Percentiles rank a stretch among this genome's conserved stretches.
phyloP scores from a whole-genome alignment of 306 rosid genomes.

The Gastrolobium villosum region DNA sequence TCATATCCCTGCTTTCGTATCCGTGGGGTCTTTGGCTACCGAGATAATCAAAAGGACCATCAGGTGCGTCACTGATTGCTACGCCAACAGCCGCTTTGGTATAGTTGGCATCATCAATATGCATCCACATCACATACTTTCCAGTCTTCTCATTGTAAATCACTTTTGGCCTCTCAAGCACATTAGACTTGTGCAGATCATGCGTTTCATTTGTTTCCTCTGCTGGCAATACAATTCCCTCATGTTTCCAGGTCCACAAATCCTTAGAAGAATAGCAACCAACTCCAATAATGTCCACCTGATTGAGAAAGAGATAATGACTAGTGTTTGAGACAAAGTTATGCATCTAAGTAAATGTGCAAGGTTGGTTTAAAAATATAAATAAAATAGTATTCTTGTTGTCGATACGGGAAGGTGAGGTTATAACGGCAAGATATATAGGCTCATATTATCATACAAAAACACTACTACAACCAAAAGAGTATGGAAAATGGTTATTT shows the following conservation, averaged over 20 bases:
- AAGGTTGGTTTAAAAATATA: slow-evolving; percentile 24
- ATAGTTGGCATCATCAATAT: slow-evolving; percentile 91
- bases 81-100: slow-evolving; percentile 92
- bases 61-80: slow-evolving; percentile 83
- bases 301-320: slow-evolving; percentile 41
- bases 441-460: background rate
- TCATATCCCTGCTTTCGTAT: slow-evolving; percentile 95
- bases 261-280: slow-evolving; percentile 98
- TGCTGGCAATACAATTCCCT: slow-evolving; percentile 90
- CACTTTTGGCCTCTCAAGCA: slow-evolving; percentile 97
- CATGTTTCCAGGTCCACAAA: slow-evolving; percentile 96
- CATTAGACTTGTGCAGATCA: slow-evolving; percentile 90
- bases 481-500: slow-evolving; percentile 21
- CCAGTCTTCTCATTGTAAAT: slow-evolving; percentile 83
- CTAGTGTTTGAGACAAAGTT: slow-evolving; percentile 1
- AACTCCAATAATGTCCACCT: slow-evolving; percentile 98
- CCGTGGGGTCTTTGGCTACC: slow-evolving; percentile 95
- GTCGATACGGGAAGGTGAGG: slow-evolving; percentile 30
- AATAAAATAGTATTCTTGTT: slow-evolving; percentile 10
- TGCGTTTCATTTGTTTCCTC: slow-evolving; percentile 87
- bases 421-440: slow-evolving; percentile 17
- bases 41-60: slow-evolving; percentile 88
- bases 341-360: slow-evolving; percentile 33
- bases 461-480: slow-evolving; percentile 21
- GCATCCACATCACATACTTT: slow-evolving; percentile 99